Evolutionary conservation across 805 yeast genomes (phyloP).

Genomic region (Lipomyces yamadae): DNA sequence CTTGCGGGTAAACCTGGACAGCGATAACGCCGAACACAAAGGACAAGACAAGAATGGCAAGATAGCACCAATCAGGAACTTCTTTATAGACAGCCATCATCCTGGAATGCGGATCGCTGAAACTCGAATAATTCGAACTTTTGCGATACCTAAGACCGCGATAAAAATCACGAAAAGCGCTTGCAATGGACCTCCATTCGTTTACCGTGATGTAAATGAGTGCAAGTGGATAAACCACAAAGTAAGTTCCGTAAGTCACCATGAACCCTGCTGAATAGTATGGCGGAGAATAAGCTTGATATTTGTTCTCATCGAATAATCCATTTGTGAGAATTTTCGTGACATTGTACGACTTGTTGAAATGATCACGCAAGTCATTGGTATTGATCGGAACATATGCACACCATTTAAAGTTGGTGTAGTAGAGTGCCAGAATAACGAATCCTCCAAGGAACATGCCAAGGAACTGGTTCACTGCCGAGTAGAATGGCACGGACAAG

Average conservation of each 20-base stretch:
- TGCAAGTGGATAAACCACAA: constrained; percentile 54
- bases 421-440: constrained; percentile 56
- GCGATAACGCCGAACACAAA: constrained; percentile 53
- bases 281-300: constrained; percentile 65
- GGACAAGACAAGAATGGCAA: constrained; percentile 52
- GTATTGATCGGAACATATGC: constrained; percentile 60
- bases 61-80: constrained; percentile 70
- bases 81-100: constrained; percentile 63
- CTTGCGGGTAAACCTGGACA: constrained; percentile 50
- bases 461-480: constrained; percentile 51
- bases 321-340: constrained; percentile 55
- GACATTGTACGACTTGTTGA: constrained; percentile 57
- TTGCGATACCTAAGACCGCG: constrained; percentile 38
- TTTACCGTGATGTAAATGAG: constrained; percentile 18
- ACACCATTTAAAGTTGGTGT: constrained; percentile 60
- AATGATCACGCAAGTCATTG: constrained; percentile 55
- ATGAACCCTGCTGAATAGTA: constrained; percentile 61
- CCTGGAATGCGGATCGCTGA: constrained; percentile 58
- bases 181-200: constrained; percentile 16
- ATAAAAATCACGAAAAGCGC: constrained; percentile 7
- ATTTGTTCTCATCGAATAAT: constrained; percentile 53
- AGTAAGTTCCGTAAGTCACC: constrained; percentile 62
- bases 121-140: constrained; percentile 36
- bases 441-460: constrained; percentile 56
- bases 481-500: constrained; percentile 28